Percentiles rank a stretch among this genome's conserved stretches.
These are phyloP conservation scores for Psilocybe sp. DNA, from an alignment of 768 basidiomycete species.

Conservation along the genomic window DNA sequence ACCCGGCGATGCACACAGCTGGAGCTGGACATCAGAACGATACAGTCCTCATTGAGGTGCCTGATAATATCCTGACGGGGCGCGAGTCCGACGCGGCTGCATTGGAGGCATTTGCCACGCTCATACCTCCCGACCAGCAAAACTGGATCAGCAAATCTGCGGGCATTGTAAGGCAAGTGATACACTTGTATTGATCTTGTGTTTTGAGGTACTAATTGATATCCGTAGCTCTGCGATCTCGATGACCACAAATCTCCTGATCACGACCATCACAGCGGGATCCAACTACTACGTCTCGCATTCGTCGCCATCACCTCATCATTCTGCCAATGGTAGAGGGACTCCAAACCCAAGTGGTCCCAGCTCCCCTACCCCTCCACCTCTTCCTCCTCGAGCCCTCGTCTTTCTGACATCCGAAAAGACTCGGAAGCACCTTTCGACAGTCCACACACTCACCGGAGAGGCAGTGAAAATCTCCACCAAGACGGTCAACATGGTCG, in stretches of 20 bases:
- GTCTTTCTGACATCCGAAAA: constrained; percentile 59
- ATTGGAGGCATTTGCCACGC: constrained; percentile 54
- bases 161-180: constrained; percentile 52
- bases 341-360: constrained; percentile 14
- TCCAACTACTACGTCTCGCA: constrained; percentile 61
- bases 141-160: constrained; percentile 69
- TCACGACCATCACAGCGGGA: constrained; percentile 59
- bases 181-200: background rate
- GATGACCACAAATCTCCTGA: constrained; percentile 57
- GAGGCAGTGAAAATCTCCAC: constrained; percentile 65
- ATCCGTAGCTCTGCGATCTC: constrained; percentile 61
- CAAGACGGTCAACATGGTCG: constrained; percentile 59
- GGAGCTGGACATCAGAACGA: constrained; percentile 50
- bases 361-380: constrained; percentile 31
- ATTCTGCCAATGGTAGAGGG: constrained; percentile 17
- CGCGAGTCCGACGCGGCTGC: constrained; percentile 39
- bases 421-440: constrained; percentile 55
- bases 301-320: constrained; percentile 49
- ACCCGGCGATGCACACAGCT: constrained; percentile 40
- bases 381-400: constrained; percentile 43
- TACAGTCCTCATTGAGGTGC: constrained; percentile 73
- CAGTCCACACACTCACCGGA: constrained; percentile 62
- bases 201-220: constrained; percentile 3
- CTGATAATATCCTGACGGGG: constrained; percentile 34
- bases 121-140: constrained; percentile 63